Conservation (phyloP, 148 eudicot genomes). For the Linanthus parryae region DNA sequence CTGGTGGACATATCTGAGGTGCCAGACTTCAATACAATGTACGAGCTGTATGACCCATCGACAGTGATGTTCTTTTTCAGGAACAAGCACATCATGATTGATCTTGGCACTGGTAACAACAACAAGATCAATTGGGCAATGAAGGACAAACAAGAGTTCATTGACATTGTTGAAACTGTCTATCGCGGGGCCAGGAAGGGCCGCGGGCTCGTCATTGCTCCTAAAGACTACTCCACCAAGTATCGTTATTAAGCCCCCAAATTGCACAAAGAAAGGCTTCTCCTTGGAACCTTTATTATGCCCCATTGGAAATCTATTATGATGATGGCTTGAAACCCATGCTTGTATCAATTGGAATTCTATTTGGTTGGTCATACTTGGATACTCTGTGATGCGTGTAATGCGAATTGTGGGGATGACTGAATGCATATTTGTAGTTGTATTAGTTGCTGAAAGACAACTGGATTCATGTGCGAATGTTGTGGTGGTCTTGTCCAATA, state of each 20-base stretch:
- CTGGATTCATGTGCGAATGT: too few relatives aligned
- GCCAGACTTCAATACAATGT: slow-evolving; percentile 52
- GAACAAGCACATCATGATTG: slow-evolving; percentile 55
- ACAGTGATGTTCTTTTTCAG: slow-evolving; percentile 51
- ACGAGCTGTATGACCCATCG: slow-evolving; percentile 47
- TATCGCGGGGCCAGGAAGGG: slow-evolving; percentile 51
- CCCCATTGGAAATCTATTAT: too few relatives aligned
- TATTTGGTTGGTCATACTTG: too few relatives aligned
- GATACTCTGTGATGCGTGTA: too few relatives aligned
- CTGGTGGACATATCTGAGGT: slow-evolving; percentile 47
- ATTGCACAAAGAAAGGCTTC: too few relatives aligned
- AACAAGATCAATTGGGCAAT: slow-evolving; percentile 51
- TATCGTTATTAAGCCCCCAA: slow-evolving; percentile 26
- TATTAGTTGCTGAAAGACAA: too few relatives aligned
- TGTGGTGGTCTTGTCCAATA: too few relatives aligned
- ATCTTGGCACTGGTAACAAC: slow-evolving; percentile 53
- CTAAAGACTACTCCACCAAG: slow-evolving; percentile 47
- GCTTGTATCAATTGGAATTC: too few relatives aligned
- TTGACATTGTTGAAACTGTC: slow-evolving; percentile 43
- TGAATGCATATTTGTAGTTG: too few relatives aligned
- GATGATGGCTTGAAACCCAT: too few relatives aligned
- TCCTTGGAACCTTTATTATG: too few relatives aligned
- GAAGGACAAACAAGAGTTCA: slow-evolving; percentile 49
- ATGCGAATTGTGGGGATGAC: too few relatives aligned
- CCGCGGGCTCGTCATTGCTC: slow-evolving; percentile 40